Evolutionary conservation across 2,329 filamentous ascomycete species (phyloP), one percentile per base, ranked within the genome.

Genomic region (Ploettnerulaceae sp.): DNA sequence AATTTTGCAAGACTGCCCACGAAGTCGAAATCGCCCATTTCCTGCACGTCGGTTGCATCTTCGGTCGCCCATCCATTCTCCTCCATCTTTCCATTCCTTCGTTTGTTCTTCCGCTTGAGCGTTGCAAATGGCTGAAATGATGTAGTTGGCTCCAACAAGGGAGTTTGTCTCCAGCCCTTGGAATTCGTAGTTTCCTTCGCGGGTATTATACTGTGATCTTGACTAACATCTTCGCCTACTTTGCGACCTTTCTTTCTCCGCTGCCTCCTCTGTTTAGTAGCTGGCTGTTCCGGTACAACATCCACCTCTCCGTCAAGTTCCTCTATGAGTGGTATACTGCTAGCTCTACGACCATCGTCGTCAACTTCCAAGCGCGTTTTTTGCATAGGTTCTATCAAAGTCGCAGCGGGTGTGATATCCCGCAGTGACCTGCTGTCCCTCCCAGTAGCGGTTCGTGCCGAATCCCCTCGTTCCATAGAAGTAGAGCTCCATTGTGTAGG

Each of bases 11-110:
- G 74, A 55, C 89, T 89, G 45, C 81, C 82, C 58, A 87, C 83
- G 60, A 97, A 97, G 66, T 97, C 91, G 59, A 97, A 97, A 51
- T 97, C 93, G 8, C 86, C 88, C 73, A 93, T 79, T 63, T 94
- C 91, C 67, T 91, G 87, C 17, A 93, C 87, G 63, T 97, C 93
- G 0, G 89, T 96, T 17, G 91, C 90, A 61, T 97, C 91, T 63
- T 96, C 93, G 0, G 91, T 96, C 3, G 88, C 89, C 90, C 91
- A 97, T 3, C 89, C 91, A 63, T 89, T 94, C 33, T 88, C 77
- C 51, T 72, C 69, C 25, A 60, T 53, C 56, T 68, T 67, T 7
- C 66, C 66, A 22, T 63, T 64, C 64, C 65, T 49, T 22, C 49
- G 35, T 64, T 66, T 56, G 66, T 71, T 47, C 64, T 70, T 72